Conservation (phyloP, 371 early-diverging fungal species). For the Fennellomyces sp. region DNA sequence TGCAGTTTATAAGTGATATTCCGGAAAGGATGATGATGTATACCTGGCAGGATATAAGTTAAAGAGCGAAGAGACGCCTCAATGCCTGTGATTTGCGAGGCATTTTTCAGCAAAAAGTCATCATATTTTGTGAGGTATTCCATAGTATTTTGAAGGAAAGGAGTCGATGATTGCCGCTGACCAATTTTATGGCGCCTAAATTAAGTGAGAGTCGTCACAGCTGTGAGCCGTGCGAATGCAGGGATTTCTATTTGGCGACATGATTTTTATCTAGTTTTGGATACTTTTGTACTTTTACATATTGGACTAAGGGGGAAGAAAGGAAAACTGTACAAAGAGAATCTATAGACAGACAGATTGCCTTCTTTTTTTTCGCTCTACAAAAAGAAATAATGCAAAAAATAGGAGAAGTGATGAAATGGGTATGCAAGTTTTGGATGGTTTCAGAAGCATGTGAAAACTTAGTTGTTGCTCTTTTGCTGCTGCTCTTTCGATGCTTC, state of each 20-base stretch:
- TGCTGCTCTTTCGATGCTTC: conserved; percentile 24
- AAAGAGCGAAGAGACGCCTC: conserved; percentile 86
- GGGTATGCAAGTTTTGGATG: no score
- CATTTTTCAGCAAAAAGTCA: conserved; percentile 82
- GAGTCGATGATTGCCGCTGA: background rate
- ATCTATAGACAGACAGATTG: background rate
- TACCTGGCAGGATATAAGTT: conserved; percentile 92
- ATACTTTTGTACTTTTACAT: background rate
- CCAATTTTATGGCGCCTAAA: background rate
- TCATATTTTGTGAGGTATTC: conserved; percentile 73
- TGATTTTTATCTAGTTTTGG: background rate
- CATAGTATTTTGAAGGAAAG: conserved; percentile 21
- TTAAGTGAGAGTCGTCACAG: background rate
- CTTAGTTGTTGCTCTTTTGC: background rate
- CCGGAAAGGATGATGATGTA: conserved; percentile 77
- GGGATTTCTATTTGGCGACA: background rate
- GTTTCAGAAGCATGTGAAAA: conserved; percentile 12
- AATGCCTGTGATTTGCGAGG: conserved; percentile 84
- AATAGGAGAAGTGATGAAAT: background rate
- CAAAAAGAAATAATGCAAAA: background rate
- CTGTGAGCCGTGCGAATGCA: background rate
- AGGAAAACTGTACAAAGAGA: background rate
- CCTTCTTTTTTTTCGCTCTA: background rate
- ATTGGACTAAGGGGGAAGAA: background rate
- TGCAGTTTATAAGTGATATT: conserved; percentile 17